Percentiles rank a stretch among this genome's conserved stretches.
Evolutionary conservation across 345 rosid genomes (phyloP).

Genomic region (Viola odorata): DNA sequence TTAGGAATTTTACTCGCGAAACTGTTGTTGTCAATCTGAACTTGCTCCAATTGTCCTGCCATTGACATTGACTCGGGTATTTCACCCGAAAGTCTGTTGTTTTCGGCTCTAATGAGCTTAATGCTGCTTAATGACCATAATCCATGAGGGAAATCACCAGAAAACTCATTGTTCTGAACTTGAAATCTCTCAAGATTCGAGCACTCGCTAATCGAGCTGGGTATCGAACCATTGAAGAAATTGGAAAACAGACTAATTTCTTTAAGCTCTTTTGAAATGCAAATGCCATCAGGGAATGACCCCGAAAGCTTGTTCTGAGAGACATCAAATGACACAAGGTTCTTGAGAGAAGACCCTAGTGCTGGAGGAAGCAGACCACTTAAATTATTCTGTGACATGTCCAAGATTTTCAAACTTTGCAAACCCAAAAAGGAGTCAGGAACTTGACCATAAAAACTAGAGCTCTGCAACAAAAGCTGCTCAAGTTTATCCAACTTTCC

Average conservation of each 20-base stretch:
- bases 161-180: conserved; percentile 73
- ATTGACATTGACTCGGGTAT: conserved; percentile 57
- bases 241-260: conserved; percentile 68
- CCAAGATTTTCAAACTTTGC: conserved; percentile 48
- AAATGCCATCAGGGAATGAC: conserved; percentile 62
- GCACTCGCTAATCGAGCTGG: conserved; percentile 51
- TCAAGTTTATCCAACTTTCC: conserved; percentile 73
- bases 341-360: conserved; percentile 54
- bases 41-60: conserved; percentile 78
- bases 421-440: conserved; percentile 65
- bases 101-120: conserved; percentile 73
- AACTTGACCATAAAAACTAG: conserved; percentile 70
- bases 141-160: conserved; percentile 68
- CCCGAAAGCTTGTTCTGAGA: conserved; percentile 76
- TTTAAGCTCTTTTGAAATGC: conserved; percentile 52
- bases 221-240: conserved; percentile 58
- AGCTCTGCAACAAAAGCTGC: conserved; percentile 62
- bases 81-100: conserved; percentile 65
- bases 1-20: conserved; percentile 60
- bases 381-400: conserved; percentile 75
- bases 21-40: conserved; percentile 81
- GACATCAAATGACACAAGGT: conserved; percentile 64
- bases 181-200: conserved; percentile 75
- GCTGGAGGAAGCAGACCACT: conserved; percentile 53
- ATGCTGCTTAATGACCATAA: conserved; percentile 65